phyloP scores from a whole-genome alignment of 805 yeast species.

The Saturnispora hagleri region DNA sequence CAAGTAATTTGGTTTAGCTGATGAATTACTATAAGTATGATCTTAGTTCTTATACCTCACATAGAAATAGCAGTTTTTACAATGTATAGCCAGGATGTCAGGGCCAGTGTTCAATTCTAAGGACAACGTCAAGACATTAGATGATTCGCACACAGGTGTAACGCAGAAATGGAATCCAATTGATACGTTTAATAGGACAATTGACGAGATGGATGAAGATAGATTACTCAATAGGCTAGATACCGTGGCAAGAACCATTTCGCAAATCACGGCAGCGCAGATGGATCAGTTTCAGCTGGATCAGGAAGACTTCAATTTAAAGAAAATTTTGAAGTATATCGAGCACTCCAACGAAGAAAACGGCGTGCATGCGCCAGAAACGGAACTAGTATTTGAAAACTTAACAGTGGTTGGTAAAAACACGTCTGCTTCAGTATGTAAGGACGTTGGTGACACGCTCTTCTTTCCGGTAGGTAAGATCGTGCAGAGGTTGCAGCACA shows the following conservation, averaged over 20 bases:
- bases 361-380: constrained; percentile 33
- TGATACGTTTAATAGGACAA: not conserved
- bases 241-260: constrained; percentile 9
- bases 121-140: too few species aligned
- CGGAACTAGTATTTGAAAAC: constrained; percentile 37
- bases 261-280: constrained; percentile 10
- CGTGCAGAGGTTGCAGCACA: constrained; percentile 20
- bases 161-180: not conserved
- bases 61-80: too few species aligned
- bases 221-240: constrained; percentile 8
- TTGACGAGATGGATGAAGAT: constrained; percentile 10
- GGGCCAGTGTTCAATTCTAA: too few species aligned
- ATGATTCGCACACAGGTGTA: too few species aligned
- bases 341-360: constrained; percentile 33
- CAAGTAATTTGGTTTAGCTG: too few species aligned
- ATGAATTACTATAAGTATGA: too few species aligned
- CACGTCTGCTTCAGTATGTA: constrained; percentile 34
- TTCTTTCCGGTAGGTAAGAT: constrained; percentile 23
- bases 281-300: constrained; percentile 13
- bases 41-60: too few species aligned
- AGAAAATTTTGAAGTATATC: constrained; percentile 28
- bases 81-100: too few species aligned
- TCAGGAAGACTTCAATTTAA: constrained; percentile 31
- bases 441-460: constrained; percentile 38
- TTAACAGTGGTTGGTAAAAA: constrained; percentile 39